phyloP scores from a whole-genome alignment of 768 basidiomycete species.

The Hortiboletus campestris region DNA sequence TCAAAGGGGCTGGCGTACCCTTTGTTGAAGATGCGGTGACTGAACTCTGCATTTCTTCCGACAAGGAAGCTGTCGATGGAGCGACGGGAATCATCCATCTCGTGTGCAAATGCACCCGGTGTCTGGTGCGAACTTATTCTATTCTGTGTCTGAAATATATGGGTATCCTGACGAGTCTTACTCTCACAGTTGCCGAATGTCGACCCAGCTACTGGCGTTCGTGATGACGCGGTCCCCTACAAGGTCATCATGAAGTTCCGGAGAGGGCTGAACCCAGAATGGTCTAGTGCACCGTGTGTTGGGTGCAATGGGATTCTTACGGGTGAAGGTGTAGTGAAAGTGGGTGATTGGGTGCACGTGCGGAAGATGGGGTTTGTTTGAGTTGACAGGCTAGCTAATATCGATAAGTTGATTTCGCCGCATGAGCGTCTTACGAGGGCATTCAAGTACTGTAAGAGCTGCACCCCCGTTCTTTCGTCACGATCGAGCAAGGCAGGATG shows the following conservation, averaged over 20 bases:
- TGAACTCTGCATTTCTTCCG: slow-evolving; percentile 52
- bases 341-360: slow-evolving; percentile 61
- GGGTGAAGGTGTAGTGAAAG: slow-evolving; percentile 49
- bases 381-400: neutral
- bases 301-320: slow-evolving; percentile 62
- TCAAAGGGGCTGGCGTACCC: slow-evolving; percentile 59
- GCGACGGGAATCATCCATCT: slow-evolving; percentile 42
- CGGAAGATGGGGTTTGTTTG: slow-evolving; percentile 38
- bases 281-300: slow-evolving; percentile 56
- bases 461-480: neutral
- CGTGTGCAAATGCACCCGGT: slow-evolving; percentile 69
- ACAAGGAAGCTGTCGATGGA: slow-evolving; percentile 15
- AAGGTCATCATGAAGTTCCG: slow-evolving; percentile 76
- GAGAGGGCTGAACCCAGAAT: slow-evolving; percentile 50
- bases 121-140: slow-evolving; percentile 53
- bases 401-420: neutral
- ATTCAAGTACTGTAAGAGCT: too few species aligned
- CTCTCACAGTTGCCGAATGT: slow-evolving; percentile 67
- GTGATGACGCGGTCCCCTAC: slow-evolving; percentile 72
- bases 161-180: slow-evolving; percentile 1
- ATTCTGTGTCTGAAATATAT: slow-evolving; percentile 1
- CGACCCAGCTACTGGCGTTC: slow-evolving; percentile 57
- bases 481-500: too few species aligned
- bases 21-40: slow-evolving; percentile 74
- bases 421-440: neutral